Percentiles rank a stretch among this genome's conserved stretches.
These are phyloP conservation scores for Epichloe sibirici DNA, from an alignment of 2,329 filamentous ascomycete genomes.

Conservation along the genomic window DNA sequence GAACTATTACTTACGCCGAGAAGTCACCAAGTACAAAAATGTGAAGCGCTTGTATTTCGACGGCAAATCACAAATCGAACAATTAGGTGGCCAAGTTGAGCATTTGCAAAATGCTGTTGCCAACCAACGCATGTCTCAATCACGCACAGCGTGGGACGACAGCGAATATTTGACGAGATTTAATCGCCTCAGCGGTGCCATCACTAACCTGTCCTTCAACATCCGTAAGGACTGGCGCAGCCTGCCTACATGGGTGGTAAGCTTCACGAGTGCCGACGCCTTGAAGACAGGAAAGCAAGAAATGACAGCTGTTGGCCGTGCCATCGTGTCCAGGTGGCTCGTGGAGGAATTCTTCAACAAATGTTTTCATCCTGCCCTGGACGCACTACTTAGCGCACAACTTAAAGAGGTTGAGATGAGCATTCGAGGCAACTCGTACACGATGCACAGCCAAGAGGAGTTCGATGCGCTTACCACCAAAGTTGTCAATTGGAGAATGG, in stretches of 20 bases:
- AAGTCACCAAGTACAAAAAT: constrained; percentile 93
- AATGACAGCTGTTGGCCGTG: constrained; percentile 90
- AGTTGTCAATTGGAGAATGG: constrained; percentile 84
- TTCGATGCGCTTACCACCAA: constrained; percentile 78
- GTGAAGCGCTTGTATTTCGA: constrained; percentile 98
- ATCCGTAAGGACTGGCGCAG: constrained; percentile 88
- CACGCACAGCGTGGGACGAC: constrained; percentile 87
- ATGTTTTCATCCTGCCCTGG: constrained; percentile 84
- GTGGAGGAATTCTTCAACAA: constrained; percentile 84
- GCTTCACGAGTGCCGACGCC: constrained; percentile 73
- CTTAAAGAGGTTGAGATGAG: constrained; percentile 82
- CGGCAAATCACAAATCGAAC: constrained; percentile 82
- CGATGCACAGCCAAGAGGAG: constrained; percentile 69
- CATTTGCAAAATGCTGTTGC: constrained; percentile 95
- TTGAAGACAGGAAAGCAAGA: constrained; percentile 84
- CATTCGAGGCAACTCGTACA: constrained; percentile 66
- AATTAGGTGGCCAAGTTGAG: constrained; percentile 77
- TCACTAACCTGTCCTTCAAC: constrained; percentile 89
- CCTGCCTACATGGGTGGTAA: constrained; percentile 68
- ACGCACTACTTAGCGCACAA: constrained; percentile 60
- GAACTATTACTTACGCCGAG: constrained; percentile 9
- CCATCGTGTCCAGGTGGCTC: constrained; percentile 80
- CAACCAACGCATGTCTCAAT: constrained; percentile 88
- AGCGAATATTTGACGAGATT: constrained; percentile 87
- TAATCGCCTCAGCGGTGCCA: constrained; percentile 80